Conservation (phyloP, 2,329 filamentous ascomycete species). For the Claviceps maximensis region DNA sequence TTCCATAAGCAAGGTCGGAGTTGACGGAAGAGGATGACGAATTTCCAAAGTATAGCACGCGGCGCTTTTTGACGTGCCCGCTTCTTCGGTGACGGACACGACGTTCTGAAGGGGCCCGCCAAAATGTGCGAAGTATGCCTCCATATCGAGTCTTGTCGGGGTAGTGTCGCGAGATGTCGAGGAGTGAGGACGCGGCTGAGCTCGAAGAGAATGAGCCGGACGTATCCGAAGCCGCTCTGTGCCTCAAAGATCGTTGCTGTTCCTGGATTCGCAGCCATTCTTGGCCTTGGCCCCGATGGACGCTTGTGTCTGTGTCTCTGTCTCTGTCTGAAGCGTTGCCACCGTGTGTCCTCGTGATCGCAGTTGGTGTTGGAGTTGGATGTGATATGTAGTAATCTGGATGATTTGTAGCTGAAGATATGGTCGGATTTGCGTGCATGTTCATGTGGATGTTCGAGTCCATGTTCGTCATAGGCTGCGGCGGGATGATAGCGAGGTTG, state of each 20-base stretch:
- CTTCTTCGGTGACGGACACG: slow-evolving; percentile 25
- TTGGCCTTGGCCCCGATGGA: background rate
- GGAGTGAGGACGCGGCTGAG: slow-evolving; percentile 43
- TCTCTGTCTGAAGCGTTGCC: background rate
- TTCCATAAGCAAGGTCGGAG: slow-evolving; percentile 55
- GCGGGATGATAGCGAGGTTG: slow-evolving; percentile 11
- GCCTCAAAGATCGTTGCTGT: slow-evolving; percentile 4
- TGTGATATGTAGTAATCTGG: slow-evolving; percentile 4
- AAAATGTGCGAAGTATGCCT: slow-evolving; percentile 49
- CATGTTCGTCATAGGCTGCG: slow-evolving; percentile 8
- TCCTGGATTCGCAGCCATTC: slow-evolving; percentile 7
- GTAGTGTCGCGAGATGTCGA: slow-evolving; percentile 51
- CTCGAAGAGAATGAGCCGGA: slow-evolving; percentile 28
- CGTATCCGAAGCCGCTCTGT: slow-evolving; percentile 17
- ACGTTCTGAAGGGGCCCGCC: slow-evolving; percentile 46
- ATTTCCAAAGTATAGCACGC: slow-evolving; percentile 46
- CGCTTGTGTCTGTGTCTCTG: background rate
- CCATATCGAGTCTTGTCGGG: slow-evolving; percentile 32
- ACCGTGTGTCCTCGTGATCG: slow-evolving; percentile 3
- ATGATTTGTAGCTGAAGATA: background rate
- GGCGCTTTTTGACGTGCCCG: slow-evolving; percentile 32
- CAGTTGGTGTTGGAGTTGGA: slow-evolving; percentile 5
- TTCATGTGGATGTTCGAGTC: slow-evolving; percentile 5
- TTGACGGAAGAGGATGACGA: slow-evolving; percentile 56
- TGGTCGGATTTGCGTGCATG: slow-evolving; percentile 3